phyloP scores from a whole-genome alignment of 148 eudicot genomes.

The Amaranthus cruentus region DNA sequence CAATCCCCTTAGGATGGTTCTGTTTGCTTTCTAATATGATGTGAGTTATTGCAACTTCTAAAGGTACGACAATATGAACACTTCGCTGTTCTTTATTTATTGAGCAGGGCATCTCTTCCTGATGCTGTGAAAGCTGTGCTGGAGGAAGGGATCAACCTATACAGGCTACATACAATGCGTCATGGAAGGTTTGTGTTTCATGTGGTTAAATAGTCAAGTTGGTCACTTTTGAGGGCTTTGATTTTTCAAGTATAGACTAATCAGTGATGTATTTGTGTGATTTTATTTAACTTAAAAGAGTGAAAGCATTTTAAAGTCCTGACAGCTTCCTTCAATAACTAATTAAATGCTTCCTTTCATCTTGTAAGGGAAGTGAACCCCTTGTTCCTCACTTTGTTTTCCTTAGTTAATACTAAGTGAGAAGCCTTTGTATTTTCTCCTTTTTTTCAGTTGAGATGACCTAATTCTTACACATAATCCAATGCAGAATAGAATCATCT shows the following conservation, averaged over 20 bases:
- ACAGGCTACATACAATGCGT: conserved; percentile 54
- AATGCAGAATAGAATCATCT: conserved; percentile 63
- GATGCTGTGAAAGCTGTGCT: conserved; percentile 56
- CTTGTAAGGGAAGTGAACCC: background rate
- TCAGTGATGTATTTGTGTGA: background rate
- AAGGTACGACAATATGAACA: background rate
- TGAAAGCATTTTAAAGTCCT: background rate
- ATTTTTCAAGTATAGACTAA: background rate
- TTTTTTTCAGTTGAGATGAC: background rate
- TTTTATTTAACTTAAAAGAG: background rate
- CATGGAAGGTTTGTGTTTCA: conserved; percentile 62
- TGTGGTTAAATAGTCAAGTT: background rate
- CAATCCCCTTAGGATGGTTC: no score
- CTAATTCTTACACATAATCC: background rate
- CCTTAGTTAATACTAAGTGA: background rate
- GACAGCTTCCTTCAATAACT: background rate
- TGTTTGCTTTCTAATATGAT: background rate
- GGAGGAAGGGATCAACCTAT: conserved; percentile 82
- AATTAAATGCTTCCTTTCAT: background rate
- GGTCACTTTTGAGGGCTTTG: background rate
- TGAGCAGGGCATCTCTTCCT: conserved; percentile 60
- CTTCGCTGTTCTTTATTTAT: background rate
- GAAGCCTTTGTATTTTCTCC: background rate
- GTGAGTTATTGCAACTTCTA: background rate
- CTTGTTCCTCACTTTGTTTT: background rate